Evolutionary conservation across 129 eudicot species (phyloP), one percentile per base, ranked within the genome.

Genomic region (Cynara cardunculus): DNA sequence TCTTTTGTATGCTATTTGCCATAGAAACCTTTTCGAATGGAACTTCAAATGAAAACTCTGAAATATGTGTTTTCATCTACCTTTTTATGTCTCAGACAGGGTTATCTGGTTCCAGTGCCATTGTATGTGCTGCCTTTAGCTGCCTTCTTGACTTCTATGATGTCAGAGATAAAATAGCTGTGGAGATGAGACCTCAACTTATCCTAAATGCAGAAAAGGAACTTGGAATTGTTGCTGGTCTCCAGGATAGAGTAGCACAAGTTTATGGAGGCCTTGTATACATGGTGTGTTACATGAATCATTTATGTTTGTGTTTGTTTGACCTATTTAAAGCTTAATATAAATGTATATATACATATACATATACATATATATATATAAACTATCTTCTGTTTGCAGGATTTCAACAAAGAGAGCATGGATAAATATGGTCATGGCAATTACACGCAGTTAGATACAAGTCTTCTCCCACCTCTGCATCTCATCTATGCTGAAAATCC

Each of bases 141-240:
- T 96, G 99, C 78, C 96, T 96, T 69, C 92, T 96, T 70, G 97
- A 96, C 71, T 96, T 96, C 76, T 96, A 92, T 75, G 62, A 92
- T 34, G 97, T 96, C 26, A 85, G 97, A 79, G 92, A 92, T 72
- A 71, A 89, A 79, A 84, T 96, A 24, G 87, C 78, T 64, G 98
- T 96, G 46, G 93, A 92, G 74, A 85, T 88, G 3, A 91, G 99
- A 85, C 99, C 99, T 32, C 91, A 89, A 59, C 97, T 96, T 86
- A 87, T 96, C 78, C 94, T 96, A 14, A 86, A 85, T 69, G 98
- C 99, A 8, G 99, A 96, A 87, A 92, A 89, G 76, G 99, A 96
- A 85, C 98, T 96, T 46, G 99, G 99, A 69, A 96, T 96, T 85
- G 93, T 92, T 85, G 99, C 99, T 62, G 99, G 99, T 83, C 88